phyloP scores from a whole-genome alignment of 192 early-diverging fungal genomes.

The Podila verticillata region DNA sequence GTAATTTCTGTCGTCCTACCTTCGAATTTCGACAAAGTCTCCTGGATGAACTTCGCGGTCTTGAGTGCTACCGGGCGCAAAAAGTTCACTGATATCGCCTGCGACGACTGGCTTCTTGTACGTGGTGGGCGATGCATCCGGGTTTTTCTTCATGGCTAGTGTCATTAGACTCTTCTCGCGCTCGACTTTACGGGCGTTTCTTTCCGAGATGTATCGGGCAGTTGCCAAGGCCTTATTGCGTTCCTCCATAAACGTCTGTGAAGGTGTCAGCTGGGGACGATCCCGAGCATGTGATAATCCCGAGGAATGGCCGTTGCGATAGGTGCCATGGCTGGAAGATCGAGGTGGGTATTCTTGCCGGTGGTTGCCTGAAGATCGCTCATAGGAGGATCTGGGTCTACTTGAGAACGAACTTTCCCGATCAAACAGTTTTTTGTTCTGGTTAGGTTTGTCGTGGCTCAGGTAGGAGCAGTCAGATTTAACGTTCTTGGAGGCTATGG shows the following conservation, averaged over 20 bases:
- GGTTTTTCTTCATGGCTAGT: background rate
- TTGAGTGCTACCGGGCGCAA: conserved; percentile 24
- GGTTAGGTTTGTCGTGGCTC: no score
- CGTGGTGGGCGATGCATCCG: conserved; percentile 4
- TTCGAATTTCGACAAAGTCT: conserved; percentile 46
- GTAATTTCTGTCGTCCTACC: background rate
- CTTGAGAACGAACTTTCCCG: no score
- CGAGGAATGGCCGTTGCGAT: background rate
- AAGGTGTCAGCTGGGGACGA: conserved; percentile 7
- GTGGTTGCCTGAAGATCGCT: no score
- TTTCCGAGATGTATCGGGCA: conserved; percentile 10
- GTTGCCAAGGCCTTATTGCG: conserved; percentile 8
- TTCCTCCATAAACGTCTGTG: conserved; percentile 23
- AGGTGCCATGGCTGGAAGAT: no score
- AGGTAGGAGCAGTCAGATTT: no score
- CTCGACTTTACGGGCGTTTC: background rate
- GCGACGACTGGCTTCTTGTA: background rate
- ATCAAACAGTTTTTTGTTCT: no score
- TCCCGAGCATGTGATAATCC: background rate
- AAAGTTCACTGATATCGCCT: conserved; percentile 23
- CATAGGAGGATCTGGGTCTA: no score
- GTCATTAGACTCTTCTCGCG: conserved; percentile 2
- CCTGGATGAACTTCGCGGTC: conserved; percentile 31
- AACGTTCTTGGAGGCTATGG: no score
- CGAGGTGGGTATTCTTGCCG: no score